A percentile compares a stretch with the other conserved stretches of the same genome.
Evolutionary conservation across 306 rosid genomes (phyloP).

Genomic region (Dryas octopetala): DNA sequence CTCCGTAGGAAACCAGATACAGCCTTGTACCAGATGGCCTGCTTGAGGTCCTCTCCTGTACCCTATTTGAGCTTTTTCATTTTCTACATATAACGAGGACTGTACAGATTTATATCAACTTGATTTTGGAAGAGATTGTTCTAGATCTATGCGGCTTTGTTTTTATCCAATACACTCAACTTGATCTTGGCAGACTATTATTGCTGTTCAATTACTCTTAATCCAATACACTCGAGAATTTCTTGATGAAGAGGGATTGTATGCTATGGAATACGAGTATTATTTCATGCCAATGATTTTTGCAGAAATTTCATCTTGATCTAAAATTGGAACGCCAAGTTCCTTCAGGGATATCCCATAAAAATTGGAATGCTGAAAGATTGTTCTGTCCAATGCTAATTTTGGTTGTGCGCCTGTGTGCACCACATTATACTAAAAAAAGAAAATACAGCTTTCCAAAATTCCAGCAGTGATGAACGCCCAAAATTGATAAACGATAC

Average conservation of each 20-base stretch:
- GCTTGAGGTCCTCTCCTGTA: conserved; percentile 36
- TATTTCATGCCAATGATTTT: neutral
- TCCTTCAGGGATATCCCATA: too few species aligned
- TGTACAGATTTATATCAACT: conserved; percentile 55
- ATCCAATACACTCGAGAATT: neutral
- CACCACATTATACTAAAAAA: too few species aligned
- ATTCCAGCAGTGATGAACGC: too few species aligned
- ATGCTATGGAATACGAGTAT: neutral
- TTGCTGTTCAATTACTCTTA: neutral
- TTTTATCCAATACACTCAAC: neutral
- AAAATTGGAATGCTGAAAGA: too few species aligned
- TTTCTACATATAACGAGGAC: conserved; percentile 30
- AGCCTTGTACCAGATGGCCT: conserved; percentile 33
- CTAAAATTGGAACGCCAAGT: too few species aligned
- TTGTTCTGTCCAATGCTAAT: too few species aligned
- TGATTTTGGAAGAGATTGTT: conserved; percentile 30
- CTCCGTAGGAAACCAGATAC: conserved; percentile 35
- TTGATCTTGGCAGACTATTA: neutral
- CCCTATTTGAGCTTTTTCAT: conserved; percentile 22
- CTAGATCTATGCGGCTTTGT: conserved; percentile 31
- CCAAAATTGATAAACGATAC: too few species aligned
- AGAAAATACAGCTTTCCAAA: too few species aligned
- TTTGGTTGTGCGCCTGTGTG: too few species aligned
- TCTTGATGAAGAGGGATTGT: neutral
- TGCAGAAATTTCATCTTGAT: neutral